Base-by-base conservation (phyloP, 768 basidiomycete species). In the Epithele typhae region DNA sequence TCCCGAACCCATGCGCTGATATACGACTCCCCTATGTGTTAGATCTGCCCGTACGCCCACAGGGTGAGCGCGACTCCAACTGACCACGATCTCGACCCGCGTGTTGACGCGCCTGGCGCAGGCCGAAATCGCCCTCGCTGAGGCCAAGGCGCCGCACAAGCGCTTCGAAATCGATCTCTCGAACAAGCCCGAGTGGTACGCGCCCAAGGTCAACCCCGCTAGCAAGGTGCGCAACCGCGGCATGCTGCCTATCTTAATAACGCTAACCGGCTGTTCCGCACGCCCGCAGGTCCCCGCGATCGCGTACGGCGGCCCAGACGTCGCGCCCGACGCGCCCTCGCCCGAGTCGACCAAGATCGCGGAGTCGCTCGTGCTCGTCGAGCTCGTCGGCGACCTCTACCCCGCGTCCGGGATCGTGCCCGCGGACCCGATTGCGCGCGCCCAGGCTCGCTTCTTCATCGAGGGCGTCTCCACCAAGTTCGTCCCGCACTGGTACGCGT, bases 181-280 rank as follows among this genome's bases (percentile, higher is more conserved):
- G 53, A 79, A 81, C 67, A 87, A 86, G 65, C 83, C 83, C 1
- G 78, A 74, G 40, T 84, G 82, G 83, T 84, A 82, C 57, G 76
- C 76, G 0, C 71, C 75, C 0, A 73, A 78, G 48, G 75, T 87
- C 32, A 87, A 86, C 63, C 78, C 78, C 1, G 81, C 75, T 0
- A 76, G 76, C 66, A 85, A 84, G 74, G 83, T 81, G 34, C 18
- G 33, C n/a, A 8, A 4, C 39, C 12, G 7, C 35, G 12, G 11
- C 24, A 4, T 1, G 18, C 37, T 18, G 8, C 19, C 18, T 19
- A 15, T 14, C 23, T 8, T 19, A n/a, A 8, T 10, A 24, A 9
- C 15, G 2, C 12, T 22, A 25, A 11, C 30, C 37, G 30, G 9
- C 7, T 19, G n/a, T 24, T 22, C 33, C 11, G 7, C 8, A 21